phyloP scores from a whole-genome alignment of 2,329 filamentous ascomycete species.

The Colletotrichum zoysiae region DNA sequence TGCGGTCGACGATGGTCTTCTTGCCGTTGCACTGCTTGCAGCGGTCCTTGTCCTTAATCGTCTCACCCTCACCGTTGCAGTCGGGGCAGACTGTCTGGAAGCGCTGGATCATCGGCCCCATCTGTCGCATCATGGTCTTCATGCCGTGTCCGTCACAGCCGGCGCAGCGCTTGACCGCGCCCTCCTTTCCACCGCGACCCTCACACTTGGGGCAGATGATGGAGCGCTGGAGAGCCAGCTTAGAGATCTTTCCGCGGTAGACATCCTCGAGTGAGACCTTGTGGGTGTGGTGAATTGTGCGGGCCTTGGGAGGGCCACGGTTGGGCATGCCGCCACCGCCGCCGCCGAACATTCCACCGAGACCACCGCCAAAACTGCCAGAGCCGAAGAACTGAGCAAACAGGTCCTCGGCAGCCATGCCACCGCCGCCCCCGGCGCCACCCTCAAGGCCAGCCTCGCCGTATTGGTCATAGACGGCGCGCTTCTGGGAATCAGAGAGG shows the following conservation, averaged over 20 bases:
- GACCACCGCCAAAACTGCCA: slow-evolving; percentile 77
- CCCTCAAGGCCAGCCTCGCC: slow-evolving; percentile 96
- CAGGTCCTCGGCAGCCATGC: slow-evolving; percentile 96
- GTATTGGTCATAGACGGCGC: slow-evolving; percentile 94
- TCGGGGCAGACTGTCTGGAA: slow-evolving; percentile 99
- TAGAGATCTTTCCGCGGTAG: slow-evolving; percentile 97
- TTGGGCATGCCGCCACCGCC: slow-evolving; percentile 76
- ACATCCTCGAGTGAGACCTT: slow-evolving; percentile 98
- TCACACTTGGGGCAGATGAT: slow-evolving; percentile 97
- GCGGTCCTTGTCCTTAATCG: slow-evolving; percentile 95
- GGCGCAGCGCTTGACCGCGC: slow-evolving; percentile 92
- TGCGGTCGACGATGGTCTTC: slow-evolving; percentile 97
- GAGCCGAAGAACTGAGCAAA: slow-evolving; percentile 97
- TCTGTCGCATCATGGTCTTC: slow-evolving; percentile 99
- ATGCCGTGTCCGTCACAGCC: slow-evolving; percentile 95
- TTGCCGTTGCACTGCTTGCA: slow-evolving; percentile 98
- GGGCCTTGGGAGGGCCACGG: slow-evolving; percentile 85
- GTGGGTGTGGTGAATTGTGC: slow-evolving; percentile 98
- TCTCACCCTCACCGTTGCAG: slow-evolving; percentile 97
- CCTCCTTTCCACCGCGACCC: slow-evolving; percentile 95
- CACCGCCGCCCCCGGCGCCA: slow-evolving; percentile 78
- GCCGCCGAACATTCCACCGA: slow-evolving; percentile 82
- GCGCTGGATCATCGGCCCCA: slow-evolving; percentile 99
- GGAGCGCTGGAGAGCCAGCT: slow-evolving; percentile 96
- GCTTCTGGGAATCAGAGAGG: slow-evolving; percentile 92